These are phyloP conservation scores for Gracilaria domingensis DNA, from an alignment of 23 red algal species.

Conservation along the genomic window DNA sequence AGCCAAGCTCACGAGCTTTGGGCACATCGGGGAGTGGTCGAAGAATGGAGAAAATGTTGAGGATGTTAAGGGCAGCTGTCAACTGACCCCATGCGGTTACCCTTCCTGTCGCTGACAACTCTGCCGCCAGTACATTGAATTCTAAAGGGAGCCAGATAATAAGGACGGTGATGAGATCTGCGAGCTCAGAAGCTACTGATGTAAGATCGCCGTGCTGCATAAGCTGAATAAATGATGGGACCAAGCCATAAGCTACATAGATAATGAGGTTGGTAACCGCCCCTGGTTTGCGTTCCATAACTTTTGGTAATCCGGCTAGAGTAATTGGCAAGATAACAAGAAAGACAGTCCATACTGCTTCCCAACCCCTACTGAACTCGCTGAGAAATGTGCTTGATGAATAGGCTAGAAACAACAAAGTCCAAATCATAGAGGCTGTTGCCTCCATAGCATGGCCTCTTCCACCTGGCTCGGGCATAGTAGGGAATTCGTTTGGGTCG, in stretches of 20 bases:
- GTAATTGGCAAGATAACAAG: slow-evolving; percentile 48
- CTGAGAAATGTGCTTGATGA: slow-evolving; percentile 68
- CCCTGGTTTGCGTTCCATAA: slow-evolving; percentile 38
- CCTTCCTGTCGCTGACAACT: slow-evolving; percentile 62
- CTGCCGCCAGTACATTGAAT: slow-evolving; percentile 34
- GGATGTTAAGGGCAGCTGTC: slow-evolving; percentile 51
- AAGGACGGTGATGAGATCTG: slow-evolving; percentile 41
- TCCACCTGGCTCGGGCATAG: slow-evolving; percentile 48
- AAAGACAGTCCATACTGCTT: slow-evolving; percentile 34
- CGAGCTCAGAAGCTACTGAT: neutral
- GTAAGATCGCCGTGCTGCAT: slow-evolving; percentile 21
- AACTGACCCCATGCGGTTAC: slow-evolving; percentile 71
- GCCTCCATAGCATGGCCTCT: slow-evolving; percentile 51
- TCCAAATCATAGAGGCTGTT: slow-evolving; percentile 63
- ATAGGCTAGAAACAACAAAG: slow-evolving; percentile 59
- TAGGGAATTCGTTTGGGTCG: slow-evolving; percentile 38
- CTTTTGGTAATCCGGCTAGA: slow-evolving; percentile 33
- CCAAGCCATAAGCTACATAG: slow-evolving; percentile 54
- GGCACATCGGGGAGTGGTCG: slow-evolving; percentile 37
- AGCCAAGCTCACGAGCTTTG: slow-evolving; percentile 53
- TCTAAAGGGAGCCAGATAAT: slow-evolving; percentile 65
- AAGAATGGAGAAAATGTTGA: slow-evolving; percentile 69
- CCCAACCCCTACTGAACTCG: slow-evolving; percentile 45
- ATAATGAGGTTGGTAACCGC: slow-evolving; percentile 31
- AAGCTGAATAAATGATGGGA: slow-evolving; percentile 55